Evolutionary conservation across 148 eudicot genomes (phyloP).

Genomic region (Bassia scoparia): DNA sequence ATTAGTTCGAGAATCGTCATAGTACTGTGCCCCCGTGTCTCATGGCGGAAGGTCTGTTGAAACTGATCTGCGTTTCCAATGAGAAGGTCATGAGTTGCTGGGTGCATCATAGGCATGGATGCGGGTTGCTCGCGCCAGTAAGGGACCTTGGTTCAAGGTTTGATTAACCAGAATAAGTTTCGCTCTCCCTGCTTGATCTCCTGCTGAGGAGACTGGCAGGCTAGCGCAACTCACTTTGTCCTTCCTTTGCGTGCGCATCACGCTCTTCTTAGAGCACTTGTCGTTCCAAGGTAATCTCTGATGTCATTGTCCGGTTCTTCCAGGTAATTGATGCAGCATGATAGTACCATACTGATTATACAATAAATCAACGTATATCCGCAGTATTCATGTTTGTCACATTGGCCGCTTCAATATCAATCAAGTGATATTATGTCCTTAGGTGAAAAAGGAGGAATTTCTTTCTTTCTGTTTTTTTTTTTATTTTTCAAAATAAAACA

Average conservation of each 20-base stretch:
- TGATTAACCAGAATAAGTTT: conserved; percentile 28
- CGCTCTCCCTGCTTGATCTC: conserved; percentile 39
- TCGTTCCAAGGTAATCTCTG: conserved; percentile 74
- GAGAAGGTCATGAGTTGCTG: conserved; percentile 2
- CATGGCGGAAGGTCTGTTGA: conserved; percentile 15
- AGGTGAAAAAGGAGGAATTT: background rate
- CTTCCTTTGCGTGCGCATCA: conserved; percentile 50
- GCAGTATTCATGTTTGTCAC: too few relatives aligned
- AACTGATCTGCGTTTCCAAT: conserved; percentile 28
- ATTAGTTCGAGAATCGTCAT: conserved; percentile 25
- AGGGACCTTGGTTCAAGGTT: conserved; percentile 24
- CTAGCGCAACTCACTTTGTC: conserved; percentile 38
- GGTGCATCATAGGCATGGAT: conserved; percentile 12
- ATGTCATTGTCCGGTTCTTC: conserved; percentile 72
- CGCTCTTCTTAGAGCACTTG: conserved; percentile 62
- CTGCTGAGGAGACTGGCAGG: conserved; percentile 29
- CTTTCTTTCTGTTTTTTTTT: background rate
- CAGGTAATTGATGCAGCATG: conserved; percentile 63
- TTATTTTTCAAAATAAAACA: background rate
- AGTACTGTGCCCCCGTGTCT: conserved; percentile 27
- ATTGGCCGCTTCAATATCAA: too few relatives aligned
- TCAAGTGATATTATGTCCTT: too few relatives aligned
- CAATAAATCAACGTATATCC: background rate
- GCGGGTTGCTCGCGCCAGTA: conserved; percentile 35
- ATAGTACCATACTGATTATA: conserved; percentile 67